These are phyloP conservation scores for Catenaria anguillulae DNA, from an alignment of 371 early-diverging fungal genomes.

Conservation along the genomic window DNA sequence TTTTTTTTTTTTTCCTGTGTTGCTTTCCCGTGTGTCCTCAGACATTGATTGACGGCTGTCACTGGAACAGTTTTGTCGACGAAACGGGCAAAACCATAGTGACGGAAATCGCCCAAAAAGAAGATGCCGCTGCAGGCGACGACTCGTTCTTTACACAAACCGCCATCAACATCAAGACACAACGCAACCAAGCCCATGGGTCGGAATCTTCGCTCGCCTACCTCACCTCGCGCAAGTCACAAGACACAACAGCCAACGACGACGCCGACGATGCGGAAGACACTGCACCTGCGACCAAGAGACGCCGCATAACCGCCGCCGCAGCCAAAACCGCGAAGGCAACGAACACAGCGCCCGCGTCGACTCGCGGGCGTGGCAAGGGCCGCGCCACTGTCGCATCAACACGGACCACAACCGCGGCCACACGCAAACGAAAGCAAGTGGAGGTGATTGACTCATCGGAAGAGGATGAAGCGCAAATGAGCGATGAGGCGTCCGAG, in stretches of 20 bases:
- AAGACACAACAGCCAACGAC: neutral
- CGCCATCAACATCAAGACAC: neutral
- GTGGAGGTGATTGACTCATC: too few relatives aligned
- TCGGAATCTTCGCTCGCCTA: neutral
- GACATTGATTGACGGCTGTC: neutral
- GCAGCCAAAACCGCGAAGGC: too few relatives aligned
- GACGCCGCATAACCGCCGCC: too few relatives aligned
- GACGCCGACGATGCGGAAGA: neutral
- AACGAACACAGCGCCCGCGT: too few relatives aligned
- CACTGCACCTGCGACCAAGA: neutral
- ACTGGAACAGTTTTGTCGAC: neutral
- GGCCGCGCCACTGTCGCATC: too few relatives aligned
- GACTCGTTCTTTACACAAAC: neutral
- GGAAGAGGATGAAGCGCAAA: neutral
- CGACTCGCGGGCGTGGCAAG: too few relatives aligned
- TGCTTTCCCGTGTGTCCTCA: too few relatives aligned
- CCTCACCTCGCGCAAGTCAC: neutral
- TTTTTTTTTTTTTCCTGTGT: neutral
- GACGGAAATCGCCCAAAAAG: neutral
- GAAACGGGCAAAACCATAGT: neutral
- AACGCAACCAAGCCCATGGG: neutral
- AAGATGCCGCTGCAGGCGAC: neutral
- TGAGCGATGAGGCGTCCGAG: neutral
- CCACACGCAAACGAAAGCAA: too few relatives aligned
- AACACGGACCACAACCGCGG: too few relatives aligned